phyloP scores from a whole-genome alignment of 371 early-diverging fungal genomes.

The Mucor indicus region DNA sequence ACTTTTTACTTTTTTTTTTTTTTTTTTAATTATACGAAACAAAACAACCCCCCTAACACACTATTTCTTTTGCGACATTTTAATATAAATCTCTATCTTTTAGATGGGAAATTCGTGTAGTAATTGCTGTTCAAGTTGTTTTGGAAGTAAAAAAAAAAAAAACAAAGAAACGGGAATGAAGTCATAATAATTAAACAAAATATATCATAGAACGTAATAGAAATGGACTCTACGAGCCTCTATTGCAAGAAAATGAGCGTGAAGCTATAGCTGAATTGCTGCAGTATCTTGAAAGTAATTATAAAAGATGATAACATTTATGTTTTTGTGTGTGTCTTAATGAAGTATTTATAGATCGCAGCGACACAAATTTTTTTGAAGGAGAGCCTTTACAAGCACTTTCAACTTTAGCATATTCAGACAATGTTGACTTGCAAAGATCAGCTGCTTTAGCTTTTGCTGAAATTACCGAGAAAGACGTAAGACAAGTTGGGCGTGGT shows the following conservation, averaged over 20 bases:
- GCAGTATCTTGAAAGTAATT: slow-evolving; percentile 80
- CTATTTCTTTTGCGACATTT: not conserved
- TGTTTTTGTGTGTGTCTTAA: not conserved
- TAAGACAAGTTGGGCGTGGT: slow-evolving; percentile 74
- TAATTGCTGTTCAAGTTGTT: slow-evolving; percentile 42
- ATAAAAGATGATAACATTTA: not conserved
- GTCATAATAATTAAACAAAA: not conserved
- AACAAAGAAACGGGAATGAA: not conserved
- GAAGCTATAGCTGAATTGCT: slow-evolving; percentile 83
- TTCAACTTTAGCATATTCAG: slow-evolving; percentile 81
- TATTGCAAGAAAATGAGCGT: slow-evolving; percentile 82
- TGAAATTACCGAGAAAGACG: slow-evolving; percentile 91
- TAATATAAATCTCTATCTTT: not conserved
- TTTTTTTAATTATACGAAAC: not conserved
- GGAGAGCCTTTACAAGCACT: slow-evolving; percentile 84
- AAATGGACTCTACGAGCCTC: slow-evolving; percentile 72
- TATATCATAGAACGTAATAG: slow-evolving; percentile 30
- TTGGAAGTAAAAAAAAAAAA: slow-evolving; percentile 37
- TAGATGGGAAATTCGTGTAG: slow-evolving; percentile 27
- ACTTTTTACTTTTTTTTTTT: not conserved
- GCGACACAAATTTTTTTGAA: slow-evolving; percentile 81
- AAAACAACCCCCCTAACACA: not conserved
- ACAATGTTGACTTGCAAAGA: slow-evolving; percentile 82
- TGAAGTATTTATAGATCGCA: slow-evolving; percentile 51
- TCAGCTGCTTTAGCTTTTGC: slow-evolving; percentile 92